Base-by-base conservation (phyloP, 2,329 filamentous ascomycete genomes). In the Colletotrichum karsti region DNA sequence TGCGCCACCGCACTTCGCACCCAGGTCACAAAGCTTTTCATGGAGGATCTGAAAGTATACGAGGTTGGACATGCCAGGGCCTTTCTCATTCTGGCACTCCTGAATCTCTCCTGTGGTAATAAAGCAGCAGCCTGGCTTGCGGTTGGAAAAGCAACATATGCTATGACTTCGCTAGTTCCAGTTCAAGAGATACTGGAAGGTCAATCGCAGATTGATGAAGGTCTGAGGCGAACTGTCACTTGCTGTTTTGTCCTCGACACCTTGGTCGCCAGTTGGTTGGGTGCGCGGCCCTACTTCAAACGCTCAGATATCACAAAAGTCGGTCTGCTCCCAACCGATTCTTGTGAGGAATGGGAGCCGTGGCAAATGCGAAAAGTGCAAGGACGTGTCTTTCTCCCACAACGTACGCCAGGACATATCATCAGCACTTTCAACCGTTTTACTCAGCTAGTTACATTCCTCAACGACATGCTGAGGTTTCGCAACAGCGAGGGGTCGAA, bases 231-330 rank as follows among this genome's bases (percentile, higher is more conserved):
- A 5, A 37, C 35, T 26, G 2, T 50, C 6, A 35, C 33, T 15
- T 24, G 67, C 13, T 67, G 58, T 24, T 67, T 70, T 41, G 33
- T 63, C 2, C 39, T 70, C 1, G 67, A 70, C 46, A 63, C 63
- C 5, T 30, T 70, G 7, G 28, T 70, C 4, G 50, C 63, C 5
- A 35, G 24, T n/a, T 59, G 33, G 53, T 5, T 63, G 18, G 63
- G 44, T 12, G 13, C n/a, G 13, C 63, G 63, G 1, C 63, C 67
- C 8, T 58, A 64, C 26, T 57, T 50, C 53, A 33, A 57, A 6
- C 24, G 24, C 3, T 33, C 51, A 1, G 53, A 64, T 5, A 28
- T 57, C 5, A 6, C 2, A 9, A 13, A 41, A 15, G 9, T 50
- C 13, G 61, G 61, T 1, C 7, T 18, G 4, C 42, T 64, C 12